These are phyloP conservation scores for Anthracocystis walkeri DNA, from an alignment of 1,284 basidiomycete species.

Conservation along the genomic window DNA sequence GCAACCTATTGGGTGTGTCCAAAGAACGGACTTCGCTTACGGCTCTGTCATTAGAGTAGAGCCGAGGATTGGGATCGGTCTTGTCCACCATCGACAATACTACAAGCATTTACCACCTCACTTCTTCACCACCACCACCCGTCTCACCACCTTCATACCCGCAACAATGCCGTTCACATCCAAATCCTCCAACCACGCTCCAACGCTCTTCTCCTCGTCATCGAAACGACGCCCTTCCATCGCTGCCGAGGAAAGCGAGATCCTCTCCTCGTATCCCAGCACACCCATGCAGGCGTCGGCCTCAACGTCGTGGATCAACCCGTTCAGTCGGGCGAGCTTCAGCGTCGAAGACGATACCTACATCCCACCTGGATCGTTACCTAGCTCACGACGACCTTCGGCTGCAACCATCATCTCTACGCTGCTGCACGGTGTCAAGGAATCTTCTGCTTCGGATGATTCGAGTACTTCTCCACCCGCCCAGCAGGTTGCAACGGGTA, in stretches of 20 bases:
- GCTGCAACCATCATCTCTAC: slow-evolving; percentile 42
- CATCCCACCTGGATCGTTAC: slow-evolving; percentile 12
- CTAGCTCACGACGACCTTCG: slow-evolving; percentile 16
- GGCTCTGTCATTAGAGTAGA: too few relatives aligned
- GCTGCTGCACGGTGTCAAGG: slow-evolving; percentile 6
- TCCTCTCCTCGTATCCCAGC: background rate
- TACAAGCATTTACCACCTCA: too few relatives aligned
- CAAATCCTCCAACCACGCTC: background rate
- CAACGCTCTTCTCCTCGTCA: slow-evolving; percentile 7
- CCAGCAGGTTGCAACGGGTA: too few relatives aligned
- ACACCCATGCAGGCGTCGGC: slow-evolving; percentile 18
- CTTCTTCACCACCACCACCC: too few relatives aligned
- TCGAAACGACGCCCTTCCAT: slow-evolving; percentile 18
- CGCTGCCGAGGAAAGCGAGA: slow-evolving; percentile 11
- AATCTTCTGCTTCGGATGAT: slow-evolving; percentile 1
- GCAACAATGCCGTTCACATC: too few relatives aligned
- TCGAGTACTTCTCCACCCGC: background rate
- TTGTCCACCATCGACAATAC: too few relatives aligned
- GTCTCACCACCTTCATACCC: too few relatives aligned
- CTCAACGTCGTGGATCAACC: slow-evolving; percentile 27
- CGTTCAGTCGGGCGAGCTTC: slow-evolving; percentile 22
- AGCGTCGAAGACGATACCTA: slow-evolving; percentile 25
- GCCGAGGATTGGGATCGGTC: too few relatives aligned
- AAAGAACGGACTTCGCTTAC: too few relatives aligned
- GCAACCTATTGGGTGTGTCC: too few relatives aligned